Conservation (phyloP, 441 rosid species). For the Gossypium lobatum region DNA sequence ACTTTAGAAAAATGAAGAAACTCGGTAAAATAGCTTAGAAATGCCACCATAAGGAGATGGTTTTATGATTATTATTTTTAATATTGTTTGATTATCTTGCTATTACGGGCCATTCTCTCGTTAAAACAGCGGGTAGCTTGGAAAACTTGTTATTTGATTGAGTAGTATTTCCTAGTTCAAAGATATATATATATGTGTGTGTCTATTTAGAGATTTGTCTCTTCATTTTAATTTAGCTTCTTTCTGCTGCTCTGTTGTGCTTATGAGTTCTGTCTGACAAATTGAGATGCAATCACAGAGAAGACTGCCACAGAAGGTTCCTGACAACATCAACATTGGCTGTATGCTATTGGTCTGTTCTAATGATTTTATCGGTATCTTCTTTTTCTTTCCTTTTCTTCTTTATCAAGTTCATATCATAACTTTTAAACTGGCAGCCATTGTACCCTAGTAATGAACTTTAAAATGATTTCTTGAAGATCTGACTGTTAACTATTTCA, state of each 20-base stretch:
- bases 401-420: not conserved
- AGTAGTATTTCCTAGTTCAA: not conserved
- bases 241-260: not conserved
- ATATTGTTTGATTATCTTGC: not conserved
- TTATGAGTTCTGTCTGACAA: not conserved
- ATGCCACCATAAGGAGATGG: not conserved
- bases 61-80: not conserved
- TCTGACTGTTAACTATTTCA: not conserved
- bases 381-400: not conserved
- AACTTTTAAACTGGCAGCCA: not conserved
- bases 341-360: not conserved
- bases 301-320: slow-evolving; percentile 4
- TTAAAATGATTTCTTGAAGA: not conserved
- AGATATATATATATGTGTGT: too few species aligned
- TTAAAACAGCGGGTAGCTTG: not conserved
- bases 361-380: not conserved
- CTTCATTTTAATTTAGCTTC: not conserved
- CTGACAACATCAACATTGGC: not conserved
- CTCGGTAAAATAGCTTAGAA: not conserved
- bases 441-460: not conserved
- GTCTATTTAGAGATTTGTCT: not conserved
- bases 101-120: not conserved
- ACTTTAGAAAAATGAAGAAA: not conserved
- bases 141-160: not conserved
- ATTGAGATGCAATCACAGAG: slow-evolving; percentile 12